These are phyloP conservation scores for Fraxinus xanthoxyloides DNA, from an alignment of 305 asterid species.

Conservation along the genomic window DNA sequence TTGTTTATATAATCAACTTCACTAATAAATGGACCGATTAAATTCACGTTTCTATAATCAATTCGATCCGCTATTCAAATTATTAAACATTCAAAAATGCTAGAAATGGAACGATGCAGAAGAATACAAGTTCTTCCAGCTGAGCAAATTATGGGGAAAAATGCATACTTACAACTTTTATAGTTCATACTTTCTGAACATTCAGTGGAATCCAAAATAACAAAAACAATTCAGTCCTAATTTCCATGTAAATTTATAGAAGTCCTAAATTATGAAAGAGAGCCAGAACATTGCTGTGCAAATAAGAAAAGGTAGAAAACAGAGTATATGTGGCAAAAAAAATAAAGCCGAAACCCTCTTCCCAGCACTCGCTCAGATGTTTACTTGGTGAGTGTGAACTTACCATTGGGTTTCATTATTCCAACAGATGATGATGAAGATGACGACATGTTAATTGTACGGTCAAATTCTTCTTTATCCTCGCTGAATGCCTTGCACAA, in stretches of 20 bases:
- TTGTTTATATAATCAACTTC: neutral
- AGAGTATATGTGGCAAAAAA: neutral
- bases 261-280: constrained; percentile 17
- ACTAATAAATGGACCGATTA: neutral
- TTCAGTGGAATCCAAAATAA: neutral
- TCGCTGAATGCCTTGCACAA: constrained; percentile 69
- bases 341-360: neutral
- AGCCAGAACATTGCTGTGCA: neutral
- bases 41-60: neutral
- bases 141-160: neutral
- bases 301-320: neutral
- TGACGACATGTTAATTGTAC: constrained; percentile 46
- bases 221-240: constrained; percentile 5
- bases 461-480: constrained; percentile 76
- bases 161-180: neutral
- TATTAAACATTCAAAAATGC: neutral
- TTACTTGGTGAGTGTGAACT: constrained; percentile 36
- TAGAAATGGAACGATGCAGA: neutral
- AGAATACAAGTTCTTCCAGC: neutral
- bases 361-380: neutral
- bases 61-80: neutral
- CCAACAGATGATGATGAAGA: constrained; percentile 58
- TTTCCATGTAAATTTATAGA: constrained; percentile 6
- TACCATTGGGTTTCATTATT: constrained; percentile 40
- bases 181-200: neutral